A percentile compares a stretch with the other conserved stretches of the same genome.
Evolutionary conservation across 1,284 basidiomycete species (phyloP).

Genomic region (Boletellus dicymbophilus): DNA sequence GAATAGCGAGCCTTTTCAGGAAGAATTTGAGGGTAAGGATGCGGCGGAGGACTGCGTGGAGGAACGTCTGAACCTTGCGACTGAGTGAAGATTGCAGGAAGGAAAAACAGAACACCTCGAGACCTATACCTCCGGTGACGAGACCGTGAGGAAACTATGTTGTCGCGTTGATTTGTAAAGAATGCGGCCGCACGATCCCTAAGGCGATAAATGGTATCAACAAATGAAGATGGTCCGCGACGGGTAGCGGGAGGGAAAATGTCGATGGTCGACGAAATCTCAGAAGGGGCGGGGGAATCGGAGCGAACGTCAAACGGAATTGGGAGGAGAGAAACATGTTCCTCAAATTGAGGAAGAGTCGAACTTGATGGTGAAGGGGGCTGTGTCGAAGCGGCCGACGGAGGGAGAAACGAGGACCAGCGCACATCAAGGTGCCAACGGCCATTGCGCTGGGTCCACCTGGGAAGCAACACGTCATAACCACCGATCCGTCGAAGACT

Average conservation of each 20-base stretch:
- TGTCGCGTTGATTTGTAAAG: slow-evolving; percentile 40
- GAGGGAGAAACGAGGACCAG: slow-evolving; percentile 53
- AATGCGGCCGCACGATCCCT: slow-evolving; percentile 54
- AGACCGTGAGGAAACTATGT: slow-evolving; percentile 41
- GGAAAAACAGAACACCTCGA: slow-evolving; percentile 75
- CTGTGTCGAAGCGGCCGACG: slow-evolving; percentile 49
- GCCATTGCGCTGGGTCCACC: slow-evolving; percentile 65
- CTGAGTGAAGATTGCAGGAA: slow-evolving; percentile 75
- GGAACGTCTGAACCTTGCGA: slow-evolving; percentile 49
- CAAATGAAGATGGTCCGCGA: slow-evolving; percentile 41
- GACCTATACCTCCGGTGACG: slow-evolving; percentile 49
- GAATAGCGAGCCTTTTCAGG: slow-evolving; percentile 38
- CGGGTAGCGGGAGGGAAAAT: slow-evolving; percentile 37
- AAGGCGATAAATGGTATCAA: slow-evolving; percentile 55
- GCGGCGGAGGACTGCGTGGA: slow-evolving; percentile 35
- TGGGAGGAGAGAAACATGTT: slow-evolving; percentile 61
- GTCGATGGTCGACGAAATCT: slow-evolving; percentile 44
- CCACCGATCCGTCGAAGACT: slow-evolving; percentile 62
- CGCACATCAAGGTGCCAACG: slow-evolving; percentile 73
- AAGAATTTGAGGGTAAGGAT: slow-evolving; percentile 26
- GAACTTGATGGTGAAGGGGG: slow-evolving; percentile 50
- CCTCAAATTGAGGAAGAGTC: slow-evolving; percentile 46
- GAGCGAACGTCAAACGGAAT: slow-evolving; percentile 60
- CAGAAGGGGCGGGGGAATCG: slow-evolving; percentile 55
- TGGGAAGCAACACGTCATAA: slow-evolving; percentile 76